phyloP scores from a whole-genome alignment of 2,329 filamentous ascomycete genomes.

The Capronia americana region DNA sequence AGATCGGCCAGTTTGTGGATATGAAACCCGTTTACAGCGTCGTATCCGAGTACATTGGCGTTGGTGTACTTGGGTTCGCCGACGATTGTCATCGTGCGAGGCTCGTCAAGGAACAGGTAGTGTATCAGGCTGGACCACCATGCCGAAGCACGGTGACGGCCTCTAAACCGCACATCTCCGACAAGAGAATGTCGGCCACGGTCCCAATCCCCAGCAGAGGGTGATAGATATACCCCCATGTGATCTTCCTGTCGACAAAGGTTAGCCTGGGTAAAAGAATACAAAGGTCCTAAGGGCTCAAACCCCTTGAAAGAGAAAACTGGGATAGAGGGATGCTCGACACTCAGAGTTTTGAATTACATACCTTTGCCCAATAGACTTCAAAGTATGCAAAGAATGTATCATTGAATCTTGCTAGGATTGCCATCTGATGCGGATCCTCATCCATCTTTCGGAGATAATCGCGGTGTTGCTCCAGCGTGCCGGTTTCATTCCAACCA shows the following conservation, averaged over 20 bases:
- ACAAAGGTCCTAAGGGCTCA: too few species aligned
- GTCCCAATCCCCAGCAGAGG: slow-evolving; percentile 60
- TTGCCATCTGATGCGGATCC: slow-evolving; percentile 73
- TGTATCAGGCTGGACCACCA: slow-evolving; percentile 66
- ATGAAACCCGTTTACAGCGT: slow-evolving; percentile 74
- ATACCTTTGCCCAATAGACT: slow-evolving; percentile 75
- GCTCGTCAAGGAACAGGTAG: slow-evolving; percentile 66
- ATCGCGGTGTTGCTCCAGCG: slow-evolving; percentile 73
- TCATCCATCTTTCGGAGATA: slow-evolving; percentile 73
- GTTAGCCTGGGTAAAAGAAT: too few species aligned
- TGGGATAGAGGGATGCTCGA: too few species aligned
- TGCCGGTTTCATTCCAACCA: slow-evolving; percentile 81
- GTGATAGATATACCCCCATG: slow-evolving; percentile 62
- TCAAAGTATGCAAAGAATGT: slow-evolving; percentile 78
- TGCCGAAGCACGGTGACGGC: slow-evolving; percentile 62
- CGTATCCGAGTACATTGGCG: slow-evolving; percentile 73
- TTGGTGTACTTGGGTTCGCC: slow-evolving; percentile 75
- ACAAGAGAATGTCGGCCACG: slow-evolving; percentile 67
- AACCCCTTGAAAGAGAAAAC: too few species aligned
- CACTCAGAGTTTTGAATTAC: too few species aligned
- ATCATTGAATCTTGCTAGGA: slow-evolving; percentile 75
- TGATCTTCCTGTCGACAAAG: slow-evolving; percentile 18
- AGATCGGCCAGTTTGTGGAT: slow-evolving; percentile 62
- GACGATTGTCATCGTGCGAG: slow-evolving; percentile 61
- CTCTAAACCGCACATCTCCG: slow-evolving; percentile 62